Evolutionary conservation across 2,329 filamentous ascomycete genomes (phyloP), one percentile per base, ranked within the genome.

Genomic region (Fusarium zealandicum): DNA sequence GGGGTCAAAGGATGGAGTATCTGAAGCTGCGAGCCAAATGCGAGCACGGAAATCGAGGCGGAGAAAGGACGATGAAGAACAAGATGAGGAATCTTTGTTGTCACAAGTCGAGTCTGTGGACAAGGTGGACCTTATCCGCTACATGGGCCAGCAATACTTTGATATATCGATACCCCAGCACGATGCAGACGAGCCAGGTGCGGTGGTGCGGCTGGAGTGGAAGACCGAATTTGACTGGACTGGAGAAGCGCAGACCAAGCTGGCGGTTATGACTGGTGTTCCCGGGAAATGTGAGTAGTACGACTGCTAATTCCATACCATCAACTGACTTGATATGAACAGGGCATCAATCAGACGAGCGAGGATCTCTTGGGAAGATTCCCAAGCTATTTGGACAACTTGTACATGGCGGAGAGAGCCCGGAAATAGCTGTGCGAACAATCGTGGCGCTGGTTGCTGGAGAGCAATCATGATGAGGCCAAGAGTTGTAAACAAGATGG

Each of bases 191-290:
- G 69, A 74, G 1, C 67, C 70, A 1, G 55, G 73, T 9, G 75
- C 80, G 2, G 69, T 76, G 10, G 49, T 86, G 5, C 79, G 83
- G 20, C 73, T 90, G 1, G 76, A 80, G 51, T 91, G 88, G 88
- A 76, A 72, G 39, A 85, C 89, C 36, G 72, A 73, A 2, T 89
- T 90, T 65, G 88, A 90, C 70, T 90, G 87, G 88, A 87, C 87
- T 0, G 88, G 88, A 6, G 88, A 90, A 67, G 87, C 85, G 5
- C 80, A 82, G 64, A 89, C 82, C 61, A 76, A 76, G 37, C 72
- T 90, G 13, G 74, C 73, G 5, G 75, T 87, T 10, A 69, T 83
- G 57, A 74, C 85, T 2, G 81, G 82, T 5, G 74, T 86, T 33
- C 87, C 88, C 1, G 78, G 75, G 7, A 83, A 82, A 68, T 90